A percentile compares a stretch with the other conserved stretches of the same genome.
Evolutionary conservation across 441 rosid genomes (phyloP).

Genomic region (Kokia cookei): DNA sequence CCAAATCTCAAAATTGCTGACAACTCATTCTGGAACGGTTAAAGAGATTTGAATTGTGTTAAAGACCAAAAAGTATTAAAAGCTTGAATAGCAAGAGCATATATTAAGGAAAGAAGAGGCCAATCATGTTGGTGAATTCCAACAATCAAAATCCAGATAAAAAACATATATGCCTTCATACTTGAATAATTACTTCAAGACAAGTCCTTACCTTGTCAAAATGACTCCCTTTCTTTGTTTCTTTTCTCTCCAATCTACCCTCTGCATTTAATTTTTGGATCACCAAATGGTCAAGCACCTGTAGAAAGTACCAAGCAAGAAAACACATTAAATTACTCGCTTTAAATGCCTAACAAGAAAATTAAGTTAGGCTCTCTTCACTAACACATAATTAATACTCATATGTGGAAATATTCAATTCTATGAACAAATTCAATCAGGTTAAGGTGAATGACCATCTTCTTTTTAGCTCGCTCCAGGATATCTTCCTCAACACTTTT

Average conservation of each 20-base stretch:
- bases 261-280: constrained; percentile 99
- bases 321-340: constrained; percentile 5
- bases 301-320: constrained; percentile 20
- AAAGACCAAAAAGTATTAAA: not conserved
- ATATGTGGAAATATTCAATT: not conserved
- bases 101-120: not conserved
- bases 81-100: not conserved
- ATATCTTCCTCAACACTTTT: constrained; percentile 99
- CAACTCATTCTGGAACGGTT: constrained; percentile 76
- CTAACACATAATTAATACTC: not conserved
- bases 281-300: constrained; percentile 99
- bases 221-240: constrained; percentile 79
- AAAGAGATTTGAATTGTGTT: constrained; percentile 1
- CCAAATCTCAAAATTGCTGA: constrained; percentile 99
- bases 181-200: not conserved
- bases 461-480: constrained; percentile 97
- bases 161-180: not conserved
- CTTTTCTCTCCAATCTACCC: constrained; percentile 99
- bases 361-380: not conserved
- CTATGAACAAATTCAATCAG: not conserved
- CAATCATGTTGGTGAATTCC: not conserved
- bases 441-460: constrained; percentile 57
- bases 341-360: not conserved
- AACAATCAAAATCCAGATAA: not conserved
- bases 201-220: constrained; percentile 83